These are phyloP conservation scores for Blastobotrys attinorum DNA, from an alignment of 805 yeast species.

Conservation along the genomic window DNA sequence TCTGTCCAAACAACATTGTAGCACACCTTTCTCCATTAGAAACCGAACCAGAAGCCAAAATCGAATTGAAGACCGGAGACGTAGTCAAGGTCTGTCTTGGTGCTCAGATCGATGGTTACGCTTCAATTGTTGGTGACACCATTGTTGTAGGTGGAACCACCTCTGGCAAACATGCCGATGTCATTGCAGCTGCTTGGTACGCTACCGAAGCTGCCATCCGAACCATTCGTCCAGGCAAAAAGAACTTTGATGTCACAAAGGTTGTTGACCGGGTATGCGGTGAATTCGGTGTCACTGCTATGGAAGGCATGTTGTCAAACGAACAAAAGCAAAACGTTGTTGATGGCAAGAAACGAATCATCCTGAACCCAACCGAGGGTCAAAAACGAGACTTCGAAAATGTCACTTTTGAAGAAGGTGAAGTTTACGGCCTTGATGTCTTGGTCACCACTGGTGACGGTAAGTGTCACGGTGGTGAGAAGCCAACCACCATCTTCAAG, in stretches of 20 bases:
- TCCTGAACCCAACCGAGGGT: constrained; percentile 63
- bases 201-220: constrained; percentile 77
- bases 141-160: constrained; percentile 50
- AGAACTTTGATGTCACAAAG: constrained; percentile 68
- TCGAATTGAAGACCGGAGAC: constrained; percentile 55
- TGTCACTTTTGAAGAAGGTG: constrained; percentile 60
- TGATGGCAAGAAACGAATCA: constrained; percentile 69
- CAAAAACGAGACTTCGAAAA: constrained; percentile 59
- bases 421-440: constrained; percentile 71
- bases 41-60: constrained; percentile 47
- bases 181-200: constrained; percentile 61
- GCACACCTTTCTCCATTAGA: constrained; percentile 64
- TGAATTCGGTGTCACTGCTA: constrained; percentile 50
- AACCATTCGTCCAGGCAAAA: constrained; percentile 55
- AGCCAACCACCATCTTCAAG: constrained; percentile 63
- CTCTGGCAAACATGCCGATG: constrained; percentile 58
- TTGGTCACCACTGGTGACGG: constrained; percentile 63
- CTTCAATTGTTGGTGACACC: constrained; percentile 62
- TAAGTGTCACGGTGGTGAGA: constrained; percentile 51
- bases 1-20: constrained; percentile 63
- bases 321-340: constrained; percentile 59
- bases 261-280: constrained; percentile 55
- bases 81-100: constrained; percentile 68
- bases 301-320: constrained; percentile 72
- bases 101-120: constrained; percentile 70